Evolutionary conservation across 441 rosid species (phyloP), one percentile per base, ranked within the genome.

Genomic region (Arabidopsis lyrata): DNA sequence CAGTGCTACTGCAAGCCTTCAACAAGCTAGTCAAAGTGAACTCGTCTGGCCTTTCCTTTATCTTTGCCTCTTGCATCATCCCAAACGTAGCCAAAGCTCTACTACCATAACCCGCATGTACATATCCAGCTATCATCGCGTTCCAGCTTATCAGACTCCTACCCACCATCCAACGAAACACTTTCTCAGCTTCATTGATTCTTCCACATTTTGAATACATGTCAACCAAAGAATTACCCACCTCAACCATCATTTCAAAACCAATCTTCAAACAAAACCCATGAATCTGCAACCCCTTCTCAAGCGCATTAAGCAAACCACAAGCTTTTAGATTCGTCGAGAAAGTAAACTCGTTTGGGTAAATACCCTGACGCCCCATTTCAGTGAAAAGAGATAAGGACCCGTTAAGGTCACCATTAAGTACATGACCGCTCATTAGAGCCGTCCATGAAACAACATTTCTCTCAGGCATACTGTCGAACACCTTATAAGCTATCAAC

Each of bases 391-490:
- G 78, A 48, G 75, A 75, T 16, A 88, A 74, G 0, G 90, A 83
- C 56, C 39, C 77, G 9, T 50, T 70, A 36, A 87, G 82, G 42
- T 81, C 66, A n/a, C 88, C 89, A 13, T 75, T 78, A 18, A 66
- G 83, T 47, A 92, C 74, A 73, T 78, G 75, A 31, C 90, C 96
- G 22, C 92, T 83, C 95, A 87, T 89, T 49, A 92, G 95, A 50
- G 95, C 81, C 1, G 96, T 90, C 97, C 97, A 92, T 13, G 98
- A 89, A 84, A 95, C 96, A 75, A 89, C 91, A 36, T 92, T 95
- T 83, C 93, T 86, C n/a, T 78, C 82, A 47, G 66, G 78, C 99
- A 92, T 90, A 83, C 58, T 82, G 64, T 90, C 95, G 73, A 95
- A 92, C 95, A 95, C 89, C 15, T 36, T 50, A 52, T 78, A 75